A percentile compares a stretch with the other conserved stretches of the same genome.
phyloP scores from a whole-genome alignment of 2,329 filamentous ascomycete species.

The Fusarium concolor region DNA sequence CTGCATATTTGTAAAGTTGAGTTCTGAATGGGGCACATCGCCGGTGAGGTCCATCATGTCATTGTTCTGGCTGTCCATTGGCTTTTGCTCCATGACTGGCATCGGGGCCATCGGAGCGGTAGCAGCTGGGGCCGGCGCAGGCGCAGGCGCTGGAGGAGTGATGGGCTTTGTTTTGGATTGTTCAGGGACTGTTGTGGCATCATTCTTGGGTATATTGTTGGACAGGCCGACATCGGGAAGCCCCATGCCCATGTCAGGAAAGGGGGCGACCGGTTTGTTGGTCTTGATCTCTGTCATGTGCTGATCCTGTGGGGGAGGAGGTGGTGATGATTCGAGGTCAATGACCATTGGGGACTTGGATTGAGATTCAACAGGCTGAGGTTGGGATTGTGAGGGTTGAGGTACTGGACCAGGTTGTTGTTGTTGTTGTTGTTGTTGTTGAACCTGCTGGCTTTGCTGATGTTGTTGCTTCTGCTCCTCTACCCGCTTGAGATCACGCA shows the following conservation, averaged over 20 bases:
- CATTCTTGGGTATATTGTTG: slow-evolving; percentile 40
- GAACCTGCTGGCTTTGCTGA: slow-evolving; percentile 34
- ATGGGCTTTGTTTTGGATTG: slow-evolving; percentile 45
- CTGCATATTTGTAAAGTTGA: slow-evolving; percentile 68
- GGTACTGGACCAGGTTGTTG: slow-evolving; percentile 29
- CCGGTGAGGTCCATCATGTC: slow-evolving; percentile 34
- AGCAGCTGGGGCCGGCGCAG: slow-evolving; percentile 8
- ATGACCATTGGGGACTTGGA: slow-evolving; percentile 53
- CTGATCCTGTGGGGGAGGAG: slow-evolving; percentile 47
- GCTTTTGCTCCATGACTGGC: slow-evolving; percentile 45
- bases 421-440: slow-evolving; percentile 33
- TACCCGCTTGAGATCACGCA: slow-evolving; percentile 63
- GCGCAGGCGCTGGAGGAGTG: slow-evolving; percentile 19
- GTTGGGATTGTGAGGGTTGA: slow-evolving; percentile 43
- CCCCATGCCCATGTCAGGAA: slow-evolving; percentile 68
- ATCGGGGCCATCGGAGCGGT: slow-evolving; percentile 44
- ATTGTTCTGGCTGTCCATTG: slow-evolving; percentile 37
- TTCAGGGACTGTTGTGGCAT: slow-evolving; percentile 26
- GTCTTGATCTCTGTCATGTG: slow-evolving; percentile 51
- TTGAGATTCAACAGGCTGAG: slow-evolving; percentile 51
- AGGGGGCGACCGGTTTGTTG: slow-evolving; percentile 62
- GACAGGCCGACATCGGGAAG: slow-evolving; percentile 48
- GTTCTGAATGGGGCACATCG: slow-evolving; percentile 50
- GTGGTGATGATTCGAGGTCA: slow-evolving; percentile 52
- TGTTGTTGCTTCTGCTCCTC: slow-evolving; percentile 44